Evolutionary conservation across 345 rosid species (phyloP).

Genomic region (Orychophragmus violaceus): DNA sequence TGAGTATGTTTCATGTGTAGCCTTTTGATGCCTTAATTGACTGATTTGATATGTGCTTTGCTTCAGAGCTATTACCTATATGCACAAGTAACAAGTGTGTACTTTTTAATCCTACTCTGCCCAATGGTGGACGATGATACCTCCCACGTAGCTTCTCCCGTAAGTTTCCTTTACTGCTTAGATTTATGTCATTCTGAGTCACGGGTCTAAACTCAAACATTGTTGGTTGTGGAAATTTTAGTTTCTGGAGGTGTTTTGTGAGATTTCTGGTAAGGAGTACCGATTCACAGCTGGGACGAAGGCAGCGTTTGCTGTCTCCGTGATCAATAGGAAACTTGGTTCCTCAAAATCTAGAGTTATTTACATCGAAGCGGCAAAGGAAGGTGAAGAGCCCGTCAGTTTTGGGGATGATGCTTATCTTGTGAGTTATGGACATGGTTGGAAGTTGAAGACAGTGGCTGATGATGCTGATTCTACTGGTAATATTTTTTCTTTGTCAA

Average conservation of each 20-base stretch:
- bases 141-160: no score
- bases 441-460: conserved; percentile 59
- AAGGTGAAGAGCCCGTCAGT: conserved; percentile 63
- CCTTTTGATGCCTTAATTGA: no score
- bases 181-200: no score
- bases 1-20: no score
- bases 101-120: no score
- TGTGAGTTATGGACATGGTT: conserved; percentile 54
- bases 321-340: conserved; percentile 60
- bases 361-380: conserved; percentile 59
- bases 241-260: conserved; percentile 72
- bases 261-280: conserved; percentile 39
- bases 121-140: no score
- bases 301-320: conserved; percentile 70
- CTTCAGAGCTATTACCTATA: no score
- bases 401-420: conserved; percentile 73
- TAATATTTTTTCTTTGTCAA: no score
- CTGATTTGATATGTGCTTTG: no score
- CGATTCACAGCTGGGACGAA: conserved; percentile 69
- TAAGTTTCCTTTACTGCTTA: no score
- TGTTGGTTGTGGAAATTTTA: conserved; percentile 14
- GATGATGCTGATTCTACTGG: conserved; percentile 36
- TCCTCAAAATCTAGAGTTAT: conserved; percentile 34
- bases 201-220: no score
- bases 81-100: no score